phyloP scores from a whole-genome alignment of 192 early-diverging fungal genomes.

The Entrophospora sp. region DNA sequence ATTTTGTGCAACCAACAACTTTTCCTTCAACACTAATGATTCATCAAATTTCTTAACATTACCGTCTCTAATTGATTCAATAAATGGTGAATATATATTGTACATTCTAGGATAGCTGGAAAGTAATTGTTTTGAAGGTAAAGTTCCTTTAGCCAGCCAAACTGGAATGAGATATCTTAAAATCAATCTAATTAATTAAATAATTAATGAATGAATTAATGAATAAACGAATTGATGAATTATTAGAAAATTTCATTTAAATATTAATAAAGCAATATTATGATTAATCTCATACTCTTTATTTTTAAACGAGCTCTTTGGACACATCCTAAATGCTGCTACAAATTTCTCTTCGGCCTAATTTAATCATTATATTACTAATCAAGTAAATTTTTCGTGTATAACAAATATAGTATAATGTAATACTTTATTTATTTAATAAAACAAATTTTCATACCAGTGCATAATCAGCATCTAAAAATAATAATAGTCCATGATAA shows the following conservation, averaged over 20 bases:
- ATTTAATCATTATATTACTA: too few species aligned
- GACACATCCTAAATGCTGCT: constrained; percentile 42
- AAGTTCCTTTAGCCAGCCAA: constrained; percentile 57
- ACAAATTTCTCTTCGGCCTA: constrained; percentile 47
- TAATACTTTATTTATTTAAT: not conserved
- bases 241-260: too few species aligned
- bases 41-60: constrained; percentile 70
- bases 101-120: constrained; percentile 49
- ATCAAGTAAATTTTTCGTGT: too few species aligned
- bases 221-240: too few species aligned
- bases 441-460: constrained; percentile 31
- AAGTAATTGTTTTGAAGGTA: constrained; percentile 59
- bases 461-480: constrained; percentile 73
- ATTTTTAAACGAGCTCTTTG: constrained; percentile 27
- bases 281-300: too few species aligned
- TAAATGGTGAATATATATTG: constrained; percentile 54
- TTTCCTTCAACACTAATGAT: constrained; percentile 45
- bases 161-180: constrained; percentile 76
- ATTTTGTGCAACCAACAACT: constrained; percentile 52
- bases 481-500: constrained; percentile 79
- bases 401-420: not conserved
- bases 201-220: too few species aligned
- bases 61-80: constrained; percentile 59
- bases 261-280: too few species aligned
- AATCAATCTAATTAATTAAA: constrained; percentile 54